Evolutionary conservation across 208 protist genomes (phyloP).

Genomic region (Entamoeba nuttalli): DNA sequence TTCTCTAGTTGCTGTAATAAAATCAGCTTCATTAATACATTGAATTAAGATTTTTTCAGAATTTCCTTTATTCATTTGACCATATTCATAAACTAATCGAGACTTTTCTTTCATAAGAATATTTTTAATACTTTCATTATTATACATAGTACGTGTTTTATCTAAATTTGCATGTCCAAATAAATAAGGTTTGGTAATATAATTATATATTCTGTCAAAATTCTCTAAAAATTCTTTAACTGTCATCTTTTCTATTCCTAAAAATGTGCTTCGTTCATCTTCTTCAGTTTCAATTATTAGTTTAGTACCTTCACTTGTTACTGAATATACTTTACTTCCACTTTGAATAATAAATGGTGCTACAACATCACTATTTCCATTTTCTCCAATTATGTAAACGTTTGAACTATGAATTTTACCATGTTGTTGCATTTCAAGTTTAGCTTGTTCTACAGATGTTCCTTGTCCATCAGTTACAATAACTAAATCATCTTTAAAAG

Average conservation of each 20-base stretch:
- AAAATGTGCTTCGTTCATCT: not conserved
- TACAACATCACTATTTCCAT: not conserved
- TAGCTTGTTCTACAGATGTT: not conserved
- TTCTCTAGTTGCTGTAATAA: not conserved
- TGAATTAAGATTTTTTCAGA: not conserved
- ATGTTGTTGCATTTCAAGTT: not conserved
- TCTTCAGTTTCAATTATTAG: not conserved
- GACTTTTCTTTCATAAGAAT: not conserved
- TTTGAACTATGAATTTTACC: not conserved
- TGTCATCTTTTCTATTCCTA: not conserved
- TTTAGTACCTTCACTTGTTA: not conserved
- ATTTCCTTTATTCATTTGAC: not conserved
- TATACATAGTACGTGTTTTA: not conserved
- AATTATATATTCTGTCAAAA: not conserved
- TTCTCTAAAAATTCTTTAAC: not conserved
- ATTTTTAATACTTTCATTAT: not conserved
- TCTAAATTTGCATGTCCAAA: not conserved
- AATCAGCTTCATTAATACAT: not conserved
- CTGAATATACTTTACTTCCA: not conserved
- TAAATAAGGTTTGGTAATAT: not conserved
- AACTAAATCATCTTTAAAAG: not conserved
- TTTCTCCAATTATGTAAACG: not conserved
- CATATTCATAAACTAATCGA: not conserved
- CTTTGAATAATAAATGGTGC: not conserved
- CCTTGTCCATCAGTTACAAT: not conserved